Evolutionary conservation across 1,284 basidiomycete genomes (phyloP).

Genomic region (Ceratorhiza oryzae-sativae): DNA sequence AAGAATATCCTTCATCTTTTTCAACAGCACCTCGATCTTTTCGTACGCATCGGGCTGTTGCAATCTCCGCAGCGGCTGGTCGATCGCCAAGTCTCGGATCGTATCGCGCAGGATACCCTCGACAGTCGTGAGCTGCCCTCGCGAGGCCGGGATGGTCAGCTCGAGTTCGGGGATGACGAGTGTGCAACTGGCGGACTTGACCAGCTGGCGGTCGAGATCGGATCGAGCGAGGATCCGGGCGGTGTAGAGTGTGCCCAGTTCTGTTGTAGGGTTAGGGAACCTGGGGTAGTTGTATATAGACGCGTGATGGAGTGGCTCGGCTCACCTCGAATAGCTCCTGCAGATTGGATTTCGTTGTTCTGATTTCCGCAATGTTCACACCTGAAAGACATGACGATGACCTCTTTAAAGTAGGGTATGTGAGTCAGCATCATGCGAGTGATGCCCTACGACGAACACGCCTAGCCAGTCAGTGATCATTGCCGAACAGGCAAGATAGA

Average conservation of each 20-base stretch:
- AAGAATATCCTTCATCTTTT: constrained; percentile 72
- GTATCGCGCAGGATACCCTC: constrained; percentile 92
- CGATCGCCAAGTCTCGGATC: constrained; percentile 79
- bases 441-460: constrained; percentile 64
- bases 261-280: constrained; percentile 51
- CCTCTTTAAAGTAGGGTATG: constrained; percentile 96
- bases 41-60: constrained; percentile 78
- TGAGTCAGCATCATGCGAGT: constrained; percentile 92
- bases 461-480: neutral
- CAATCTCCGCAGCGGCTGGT: constrained; percentile 87
- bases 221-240: constrained; percentile 75
- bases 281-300: neutral
- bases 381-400: constrained; percentile 95
- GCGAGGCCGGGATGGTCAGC: constrained; percentile 86
- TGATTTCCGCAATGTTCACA: constrained; percentile 91
- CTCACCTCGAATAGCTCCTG: constrained; percentile 86
- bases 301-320: constrained; percentile 38
- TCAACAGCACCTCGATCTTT: constrained; percentile 81
- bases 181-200: constrained; percentile 87
- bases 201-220: constrained; percentile 93
- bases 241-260: constrained; percentile 70
- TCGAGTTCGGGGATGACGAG: constrained; percentile 88
- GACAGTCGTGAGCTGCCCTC: constrained; percentile 94
- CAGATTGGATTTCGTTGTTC: constrained; percentile 96
- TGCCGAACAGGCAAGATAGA: constrained; percentile 45